phyloP scores from a whole-genome alignment of 257 asterid genomes.

The Fraxinus cuspidata region DNA sequence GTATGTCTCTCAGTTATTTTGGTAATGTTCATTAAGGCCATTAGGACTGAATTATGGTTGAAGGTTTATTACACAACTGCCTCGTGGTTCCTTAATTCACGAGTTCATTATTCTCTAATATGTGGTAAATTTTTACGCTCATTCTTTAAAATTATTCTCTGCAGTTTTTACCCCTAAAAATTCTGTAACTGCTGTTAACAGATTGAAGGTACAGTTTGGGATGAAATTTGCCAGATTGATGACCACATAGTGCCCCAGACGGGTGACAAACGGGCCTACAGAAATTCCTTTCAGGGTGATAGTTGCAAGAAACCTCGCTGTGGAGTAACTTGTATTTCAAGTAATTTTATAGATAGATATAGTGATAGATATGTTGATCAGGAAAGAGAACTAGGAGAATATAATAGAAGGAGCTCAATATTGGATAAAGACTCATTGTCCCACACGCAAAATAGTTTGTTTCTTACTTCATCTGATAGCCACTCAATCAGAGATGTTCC shows the following conservation, averaged over 20 bases:
- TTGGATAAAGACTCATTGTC: conserved; percentile 50
- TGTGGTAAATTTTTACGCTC: conserved; percentile 6
- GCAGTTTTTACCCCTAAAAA: conserved; percentile 51
- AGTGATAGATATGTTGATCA: conserved; percentile 39
- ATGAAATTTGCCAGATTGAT: conserved; percentile 58
- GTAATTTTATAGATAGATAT: conserved; percentile 37
- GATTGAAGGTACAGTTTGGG: conserved; percentile 78
- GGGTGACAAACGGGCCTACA: conserved; percentile 28
- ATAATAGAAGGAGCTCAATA: conserved; percentile 40
- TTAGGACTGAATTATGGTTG: background rate
- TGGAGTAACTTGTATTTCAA: conserved; percentile 35
- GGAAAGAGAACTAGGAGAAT: conserved; percentile 36
- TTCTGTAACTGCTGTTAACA: conserved; percentile 55
- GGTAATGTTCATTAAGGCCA: background rate
- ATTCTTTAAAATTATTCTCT: conserved; percentile 38
- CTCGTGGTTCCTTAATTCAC: conserved; percentile 4
- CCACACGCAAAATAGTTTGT: conserved; percentile 36
- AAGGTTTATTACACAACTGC: background rate
- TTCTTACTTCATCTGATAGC: conserved; percentile 34
- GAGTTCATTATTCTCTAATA: conserved; percentile 13
- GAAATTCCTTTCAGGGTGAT: conserved; percentile 39
- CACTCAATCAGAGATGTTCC: conserved; percentile 40
- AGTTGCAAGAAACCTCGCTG: conserved; percentile 42
- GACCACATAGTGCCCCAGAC: conserved; percentile 82
- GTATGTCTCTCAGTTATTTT: background rate